Evolutionary conservation across 2,329 filamentous ascomycete species (phyloP).

Genomic region (Coniochaeta prunicola): DNA sequence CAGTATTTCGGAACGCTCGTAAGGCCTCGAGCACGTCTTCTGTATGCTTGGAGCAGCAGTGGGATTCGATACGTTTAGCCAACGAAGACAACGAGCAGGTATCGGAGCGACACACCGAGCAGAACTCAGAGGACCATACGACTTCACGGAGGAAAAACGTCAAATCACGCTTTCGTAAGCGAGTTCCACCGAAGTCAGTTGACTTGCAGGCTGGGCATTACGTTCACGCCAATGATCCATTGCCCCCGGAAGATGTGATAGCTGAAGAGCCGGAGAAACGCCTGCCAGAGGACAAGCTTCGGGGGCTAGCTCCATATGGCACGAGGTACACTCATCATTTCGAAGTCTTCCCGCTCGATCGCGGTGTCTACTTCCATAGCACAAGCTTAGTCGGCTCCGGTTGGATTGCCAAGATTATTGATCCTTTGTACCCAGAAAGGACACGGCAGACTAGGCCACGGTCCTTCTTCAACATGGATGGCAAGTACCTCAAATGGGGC

Average conservation of each 20-base stretch:
- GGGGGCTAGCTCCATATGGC: conserved; percentile 52
- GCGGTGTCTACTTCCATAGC: conserved; percentile 51
- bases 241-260: conserved; percentile 23
- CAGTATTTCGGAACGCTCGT: conserved; percentile 37
- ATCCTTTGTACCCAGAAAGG: conserved; percentile 18
- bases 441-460: conserved; percentile 23
- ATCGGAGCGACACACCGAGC: background rate
- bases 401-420: conserved; percentile 31
- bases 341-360: conserved; percentile 51
- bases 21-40: conserved; percentile 10
- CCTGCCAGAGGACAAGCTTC: conserved; percentile 28
- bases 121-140: background rate
- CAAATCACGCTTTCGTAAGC: conserved; percentile 35
- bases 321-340: conserved; percentile 56
- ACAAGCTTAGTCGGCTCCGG: conserved; percentile 52
- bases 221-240: conserved; percentile 44
- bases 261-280: conserved; percentile 13
- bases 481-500: conserved; percentile 45
- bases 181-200: conserved; percentile 31
- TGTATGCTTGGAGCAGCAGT: background rate
- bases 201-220: conserved; percentile 47
- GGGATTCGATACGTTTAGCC: background rate
- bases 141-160: conserved; percentile 4
- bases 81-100: background rate
- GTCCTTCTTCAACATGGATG: conserved; percentile 37